These are phyloP conservation scores for Coemansia guatemalensis DNA, from an alignment of 192 early-diverging fungal species.

Conservation along the genomic window DNA sequence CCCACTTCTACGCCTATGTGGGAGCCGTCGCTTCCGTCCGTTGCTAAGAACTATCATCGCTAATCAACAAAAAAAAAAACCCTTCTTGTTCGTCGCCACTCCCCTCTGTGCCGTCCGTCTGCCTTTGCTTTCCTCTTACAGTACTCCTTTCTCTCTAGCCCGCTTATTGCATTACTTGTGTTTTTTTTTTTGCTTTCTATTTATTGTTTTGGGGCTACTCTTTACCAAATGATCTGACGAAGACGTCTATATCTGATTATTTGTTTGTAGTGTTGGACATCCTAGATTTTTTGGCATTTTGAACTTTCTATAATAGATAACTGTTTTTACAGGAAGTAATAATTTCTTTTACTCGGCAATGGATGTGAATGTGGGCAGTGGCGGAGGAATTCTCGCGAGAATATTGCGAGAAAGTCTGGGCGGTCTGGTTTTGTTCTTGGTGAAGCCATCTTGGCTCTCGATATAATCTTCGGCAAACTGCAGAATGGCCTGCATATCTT, in stretches of 20 bases:
- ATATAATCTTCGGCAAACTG: slow-evolving; percentile 56
- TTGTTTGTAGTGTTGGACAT: too few species aligned
- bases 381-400: slow-evolving; percentile 46
- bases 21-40: slow-evolving; percentile 8
- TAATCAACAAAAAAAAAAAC: too few species aligned
- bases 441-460: slow-evolving; percentile 45
- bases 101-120: too few species aligned
- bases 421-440: slow-evolving; percentile 49
- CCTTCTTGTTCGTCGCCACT: too few species aligned
- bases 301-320: too few species aligned
- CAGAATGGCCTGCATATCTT: slow-evolving; percentile 50
- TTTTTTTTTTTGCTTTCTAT: background rate
- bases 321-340: background rate
- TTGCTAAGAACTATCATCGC: slow-evolving; percentile 5
- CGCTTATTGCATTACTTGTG: background rate
- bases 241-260: too few species aligned
- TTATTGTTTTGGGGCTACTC: too few species aligned
- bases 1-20: slow-evolving; percentile 2
- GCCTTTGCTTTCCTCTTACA: background rate
- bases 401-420: slow-evolving; percentile 43
- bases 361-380: slow-evolving; percentile 39
- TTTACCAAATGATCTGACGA: too few species aligned
- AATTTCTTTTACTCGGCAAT: slow-evolving; percentile 25
- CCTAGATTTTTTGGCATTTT: too few species aligned
- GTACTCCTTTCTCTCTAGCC: background rate